These are phyloP conservation scores for Abortiporus biennis DNA, from an alignment of 1,284 basidiomycete genomes.

Conservation along the genomic window DNA sequence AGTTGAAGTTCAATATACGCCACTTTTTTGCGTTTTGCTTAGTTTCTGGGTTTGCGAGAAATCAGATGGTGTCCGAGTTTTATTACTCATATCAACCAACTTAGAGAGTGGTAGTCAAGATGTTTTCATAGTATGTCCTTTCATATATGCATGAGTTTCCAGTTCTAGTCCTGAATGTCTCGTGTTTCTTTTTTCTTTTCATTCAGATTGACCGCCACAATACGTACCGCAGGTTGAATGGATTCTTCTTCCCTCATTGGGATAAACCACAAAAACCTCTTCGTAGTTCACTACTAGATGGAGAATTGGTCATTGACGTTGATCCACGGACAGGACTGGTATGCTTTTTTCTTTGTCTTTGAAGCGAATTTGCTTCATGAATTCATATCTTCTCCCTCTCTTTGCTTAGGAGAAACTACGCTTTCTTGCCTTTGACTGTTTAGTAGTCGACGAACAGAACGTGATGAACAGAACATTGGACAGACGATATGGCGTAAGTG, in stretches of 20 bases:
- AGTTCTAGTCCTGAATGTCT: background rate
- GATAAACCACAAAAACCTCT: slow-evolving; percentile 62
- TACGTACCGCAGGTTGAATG: slow-evolving; percentile 67
- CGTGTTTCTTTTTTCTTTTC: no score
- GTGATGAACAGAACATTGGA: slow-evolving; percentile 80
- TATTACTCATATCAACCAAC: slow-evolving; percentile 81
- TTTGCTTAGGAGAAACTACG: slow-evolving; percentile 65
- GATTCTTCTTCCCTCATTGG: slow-evolving; percentile 87
- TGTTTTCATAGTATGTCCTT: slow-evolving; percentile 69
- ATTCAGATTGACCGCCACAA: slow-evolving; percentile 97
- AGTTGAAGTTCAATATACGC: slow-evolving; percentile 6
- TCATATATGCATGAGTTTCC: background rate
- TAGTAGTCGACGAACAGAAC: slow-evolving; percentile 83
- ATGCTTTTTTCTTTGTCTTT: slow-evolving; percentile 12
- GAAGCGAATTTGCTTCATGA: slow-evolving; percentile 2
- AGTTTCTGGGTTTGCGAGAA: slow-evolving; percentile 99
- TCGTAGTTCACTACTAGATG: slow-evolving; percentile 84
- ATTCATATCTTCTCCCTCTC: slow-evolving; percentile 9
- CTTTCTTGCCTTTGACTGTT: slow-evolving; percentile 89
- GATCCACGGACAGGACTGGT: slow-evolving; percentile 72
- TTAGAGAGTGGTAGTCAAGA: slow-evolving; percentile 58
- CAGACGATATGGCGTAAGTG: slow-evolving; percentile 85
- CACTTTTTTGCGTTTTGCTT: slow-evolving; percentile 8
- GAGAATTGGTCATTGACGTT: slow-evolving; percentile 90
- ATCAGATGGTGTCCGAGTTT: slow-evolving; percentile 93